phyloP scores from a whole-genome alignment of 2,329 filamentous ascomycete species.

The Ascocoryne sarcoides region DNA sequence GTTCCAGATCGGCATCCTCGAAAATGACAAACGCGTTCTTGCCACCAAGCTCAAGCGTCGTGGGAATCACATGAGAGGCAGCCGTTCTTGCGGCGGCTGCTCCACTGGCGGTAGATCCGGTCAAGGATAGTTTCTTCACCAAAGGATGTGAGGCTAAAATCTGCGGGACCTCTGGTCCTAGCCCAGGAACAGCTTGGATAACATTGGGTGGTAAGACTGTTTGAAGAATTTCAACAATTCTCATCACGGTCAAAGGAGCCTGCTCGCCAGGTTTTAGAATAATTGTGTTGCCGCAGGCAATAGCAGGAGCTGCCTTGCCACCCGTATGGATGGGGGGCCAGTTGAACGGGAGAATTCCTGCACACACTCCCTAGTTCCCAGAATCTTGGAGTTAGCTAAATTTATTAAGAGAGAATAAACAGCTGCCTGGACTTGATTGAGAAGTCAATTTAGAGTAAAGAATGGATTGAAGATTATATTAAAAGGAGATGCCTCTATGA shows the following conservation, averaged over 20 bases:
- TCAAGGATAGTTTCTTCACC: slow-evolving; percentile 29
- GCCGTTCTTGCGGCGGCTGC: slow-evolving; percentile 32
- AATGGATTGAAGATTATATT: too few relatives aligned
- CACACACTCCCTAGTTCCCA: neutral
- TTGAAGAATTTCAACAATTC: slow-evolving; percentile 17
- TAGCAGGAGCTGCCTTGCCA: slow-evolving; percentile 3
- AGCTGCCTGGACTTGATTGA: too few relatives aligned
- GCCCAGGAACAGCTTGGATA: slow-evolving; percentile 11
- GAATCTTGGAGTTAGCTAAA: too few relatives aligned
- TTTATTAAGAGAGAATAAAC: too few relatives aligned
- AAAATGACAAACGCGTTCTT: slow-evolving; percentile 35
- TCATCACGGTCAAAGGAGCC: slow-evolving; percentile 16
- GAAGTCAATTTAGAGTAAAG: too few relatives aligned
- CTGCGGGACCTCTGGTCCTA: slow-evolving; percentile 11
- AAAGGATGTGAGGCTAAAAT: slow-evolving; percentile 7
- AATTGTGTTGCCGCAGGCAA: slow-evolving; percentile 1
- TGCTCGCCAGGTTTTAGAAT: slow-evolving; percentile 6
- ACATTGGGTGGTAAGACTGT: slow-evolving; percentile 11
- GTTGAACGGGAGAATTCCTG: slow-evolving; percentile 1
- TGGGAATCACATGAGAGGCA: slow-evolving; percentile 32
- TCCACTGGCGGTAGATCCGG: slow-evolving; percentile 30
- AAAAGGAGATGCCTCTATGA: too few relatives aligned
- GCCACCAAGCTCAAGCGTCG: slow-evolving; percentile 34
- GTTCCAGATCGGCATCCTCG: slow-evolving; percentile 34
- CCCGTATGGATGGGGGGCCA: slow-evolving; percentile 1